phyloP scores from a whole-genome alignment of 164 flowering plant genomes.

The Tinospora cordifolia region DNA sequence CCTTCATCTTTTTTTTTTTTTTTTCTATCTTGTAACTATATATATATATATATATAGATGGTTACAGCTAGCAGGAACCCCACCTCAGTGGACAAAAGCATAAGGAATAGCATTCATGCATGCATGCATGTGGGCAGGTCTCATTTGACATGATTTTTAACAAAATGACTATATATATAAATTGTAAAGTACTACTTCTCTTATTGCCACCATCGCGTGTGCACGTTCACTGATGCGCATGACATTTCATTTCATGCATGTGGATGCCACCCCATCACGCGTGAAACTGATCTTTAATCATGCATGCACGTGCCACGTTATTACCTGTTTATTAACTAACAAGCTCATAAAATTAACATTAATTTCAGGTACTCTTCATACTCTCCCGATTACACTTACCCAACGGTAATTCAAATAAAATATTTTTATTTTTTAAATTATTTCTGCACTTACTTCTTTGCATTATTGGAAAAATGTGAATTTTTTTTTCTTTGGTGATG shows the following conservation, averaged over 20 bases:
- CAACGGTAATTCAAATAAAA: slow-evolving; percentile 39
- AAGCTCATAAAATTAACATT: background rate
- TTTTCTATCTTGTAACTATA: background rate
- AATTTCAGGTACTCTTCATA: slow-evolving; percentile 59
- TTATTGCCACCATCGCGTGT: background rate
- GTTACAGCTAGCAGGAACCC: slow-evolving; percentile 3
- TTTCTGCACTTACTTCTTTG: too few species aligned
- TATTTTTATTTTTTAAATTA: too few species aligned
- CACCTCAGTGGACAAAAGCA: background rate
- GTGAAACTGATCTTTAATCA: background rate
- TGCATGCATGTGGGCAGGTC: background rate
- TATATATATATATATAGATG: background rate
- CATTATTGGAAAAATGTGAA: too few species aligned
- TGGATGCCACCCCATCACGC: background rate
- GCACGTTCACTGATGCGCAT: slow-evolving; percentile 7
- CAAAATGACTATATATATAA: background rate
- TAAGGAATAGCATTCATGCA: background rate
- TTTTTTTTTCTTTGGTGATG: background rate
- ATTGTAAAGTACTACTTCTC: background rate
- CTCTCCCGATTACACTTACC: slow-evolving; percentile 68
- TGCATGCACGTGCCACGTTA: slow-evolving; percentile 5
- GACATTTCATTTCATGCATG: slow-evolving; percentile 4
- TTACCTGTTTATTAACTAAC: background rate
- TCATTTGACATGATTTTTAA: background rate
- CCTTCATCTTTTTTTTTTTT: background rate